A percentile compares a stretch with the other conserved stretches of the same genome.
These are phyloP conservation scores for Talaromyces albobiverticillius DNA, from an alignment of 2,329 filamentous ascomycete genomes.

Conservation along the genomic window DNA sequence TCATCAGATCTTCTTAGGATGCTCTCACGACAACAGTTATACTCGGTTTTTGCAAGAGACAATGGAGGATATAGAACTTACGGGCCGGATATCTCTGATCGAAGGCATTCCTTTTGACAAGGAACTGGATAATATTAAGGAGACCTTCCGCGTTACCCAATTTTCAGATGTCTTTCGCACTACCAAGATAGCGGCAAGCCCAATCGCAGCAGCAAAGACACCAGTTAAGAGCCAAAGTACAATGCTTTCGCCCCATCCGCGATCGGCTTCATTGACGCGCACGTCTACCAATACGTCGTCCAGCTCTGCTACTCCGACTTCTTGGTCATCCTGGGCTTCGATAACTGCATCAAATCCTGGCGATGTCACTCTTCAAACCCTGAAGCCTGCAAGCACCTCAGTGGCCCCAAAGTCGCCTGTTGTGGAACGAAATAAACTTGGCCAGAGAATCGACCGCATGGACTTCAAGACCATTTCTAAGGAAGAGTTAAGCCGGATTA, in stretches of 20 bases:
- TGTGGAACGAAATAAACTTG: conserved; percentile 57
- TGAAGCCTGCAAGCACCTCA: conserved; percentile 28
- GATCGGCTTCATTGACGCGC: conserved; percentile 28
- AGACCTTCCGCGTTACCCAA: conserved; percentile 47
- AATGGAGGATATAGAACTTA: conserved; percentile 42
- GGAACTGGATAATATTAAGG: conserved; percentile 48
- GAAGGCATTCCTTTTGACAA: conserved; percentile 57
- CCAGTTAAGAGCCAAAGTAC: conserved; percentile 25
- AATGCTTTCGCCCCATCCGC: conserved; percentile 36
- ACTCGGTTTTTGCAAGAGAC: conserved; percentile 52
- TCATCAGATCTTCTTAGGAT: conserved; percentile 59
- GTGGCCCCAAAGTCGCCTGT: conserved; percentile 22
- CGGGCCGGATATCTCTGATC: conserved; percentile 53
- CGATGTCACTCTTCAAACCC: conserved; percentile 37
- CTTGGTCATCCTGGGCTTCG: conserved; percentile 32
- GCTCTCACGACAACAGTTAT: conserved; percentile 57
- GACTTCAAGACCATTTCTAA: conserved; percentile 51
- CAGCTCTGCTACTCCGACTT: conserved; percentile 25
- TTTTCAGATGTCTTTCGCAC: conserved; percentile 54
- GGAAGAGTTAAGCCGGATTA: conserved; percentile 57
- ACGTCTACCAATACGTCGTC: conserved; percentile 42
- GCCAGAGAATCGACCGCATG: conserved; percentile 57
- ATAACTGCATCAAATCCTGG: conserved; percentile 35
- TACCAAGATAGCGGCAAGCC: conserved; percentile 46
- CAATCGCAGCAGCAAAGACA: conserved; percentile 22